phyloP scores from a whole-genome alignment of 176 grass and related monocot genomes.

The Oryza longistaminata region DNA sequence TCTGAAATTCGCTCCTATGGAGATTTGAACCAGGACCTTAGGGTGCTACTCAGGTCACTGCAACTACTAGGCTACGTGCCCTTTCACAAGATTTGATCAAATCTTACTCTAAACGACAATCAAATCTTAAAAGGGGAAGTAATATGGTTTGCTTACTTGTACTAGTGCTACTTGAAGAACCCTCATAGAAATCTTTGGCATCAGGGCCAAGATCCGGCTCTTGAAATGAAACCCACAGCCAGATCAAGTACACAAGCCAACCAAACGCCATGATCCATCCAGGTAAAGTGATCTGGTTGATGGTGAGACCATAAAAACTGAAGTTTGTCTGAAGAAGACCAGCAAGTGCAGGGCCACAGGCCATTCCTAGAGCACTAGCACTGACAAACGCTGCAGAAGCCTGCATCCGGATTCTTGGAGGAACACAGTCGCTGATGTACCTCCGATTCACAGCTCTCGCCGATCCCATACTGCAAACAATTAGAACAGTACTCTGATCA shows the following conservation, averaged over 20 bases:
- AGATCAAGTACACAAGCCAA: slow-evolving; percentile 50
- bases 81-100: too few relatives aligned
- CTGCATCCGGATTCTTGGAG: slow-evolving; percentile 53
- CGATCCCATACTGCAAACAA: slow-evolving; percentile 45
- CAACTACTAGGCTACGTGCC: too few relatives aligned
- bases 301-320: slow-evolving; percentile 31
- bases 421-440: slow-evolving; percentile 66
- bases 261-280: slow-evolving; percentile 59
- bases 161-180: neutral
- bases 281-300: slow-evolving; percentile 56
- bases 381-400: slow-evolving; percentile 64
- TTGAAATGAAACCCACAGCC: slow-evolving; percentile 46
- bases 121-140: too few relatives aligned
- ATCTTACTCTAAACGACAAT: too few relatives aligned
- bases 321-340: slow-evolving; percentile 58
- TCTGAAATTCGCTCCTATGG: too few relatives aligned
- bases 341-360: slow-evolving; percentile 49
- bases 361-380: slow-evolving; percentile 66
- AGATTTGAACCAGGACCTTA: too few relatives aligned
- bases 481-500: neutral
- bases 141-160: slow-evolving; percentile 18
- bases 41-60: too few relatives aligned
- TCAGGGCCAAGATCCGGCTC: slow-evolving; percentile 35
- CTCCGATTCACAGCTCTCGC: slow-evolving; percentile 58
- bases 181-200: neutral